Base-by-base conservation (phyloP, 805 yeast species). In the Wickerhamomyces subpelliculosus region DNA sequence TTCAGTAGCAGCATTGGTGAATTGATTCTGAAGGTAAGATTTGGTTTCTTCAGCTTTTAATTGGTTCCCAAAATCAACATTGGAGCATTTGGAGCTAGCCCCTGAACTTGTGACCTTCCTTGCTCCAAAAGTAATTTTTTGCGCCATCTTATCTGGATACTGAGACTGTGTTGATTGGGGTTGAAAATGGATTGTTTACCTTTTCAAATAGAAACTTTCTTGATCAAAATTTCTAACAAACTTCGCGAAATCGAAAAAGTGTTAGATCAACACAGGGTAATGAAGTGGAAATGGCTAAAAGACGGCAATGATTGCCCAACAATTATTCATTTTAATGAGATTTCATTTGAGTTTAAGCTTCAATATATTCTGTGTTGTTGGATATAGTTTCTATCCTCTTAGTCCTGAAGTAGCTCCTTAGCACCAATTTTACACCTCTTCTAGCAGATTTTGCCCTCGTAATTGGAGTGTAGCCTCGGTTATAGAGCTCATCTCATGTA, bases 1-100 rank as follows among this genome's bases (percentile, higher is more conserved):
- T 50, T 79, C 86, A 10, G 58, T 46, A 8, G 61, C 54, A 6
- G 48, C 43, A 35, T 51, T 51, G 1, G 54, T 41, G 38, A 48
- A 50, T 22, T 51, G 51, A n/a, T 25, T 25, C 17, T 44, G 45
- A 21, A 14, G 22, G 13, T n/a, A n/a, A n/a, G 14, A 10, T 20
- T 16, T 34, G 17, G n/a, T 19, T 16, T 14, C 27, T 20, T 12
- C 32, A 19, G 22, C 5, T 8, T 8, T 17, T 4, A 19, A 56
- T 54, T 14, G 47, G 49, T 27, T n/a, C 24, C 19, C 13, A 5
- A 19, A 8, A 3, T 20, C 14, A 8, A n/a, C 4, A n/a, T 11
- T 18, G 7, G 38, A 29, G 8, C 32, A 16, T 6, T 11, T 21
- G 11, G 14, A 5, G n/a, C 34, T 24, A 4, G 27, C 7, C 2